Evolutionary conservation across 2,329 filamentous ascomycete genomes (phyloP).

Genomic region (Epichloe bromicola): DNA sequence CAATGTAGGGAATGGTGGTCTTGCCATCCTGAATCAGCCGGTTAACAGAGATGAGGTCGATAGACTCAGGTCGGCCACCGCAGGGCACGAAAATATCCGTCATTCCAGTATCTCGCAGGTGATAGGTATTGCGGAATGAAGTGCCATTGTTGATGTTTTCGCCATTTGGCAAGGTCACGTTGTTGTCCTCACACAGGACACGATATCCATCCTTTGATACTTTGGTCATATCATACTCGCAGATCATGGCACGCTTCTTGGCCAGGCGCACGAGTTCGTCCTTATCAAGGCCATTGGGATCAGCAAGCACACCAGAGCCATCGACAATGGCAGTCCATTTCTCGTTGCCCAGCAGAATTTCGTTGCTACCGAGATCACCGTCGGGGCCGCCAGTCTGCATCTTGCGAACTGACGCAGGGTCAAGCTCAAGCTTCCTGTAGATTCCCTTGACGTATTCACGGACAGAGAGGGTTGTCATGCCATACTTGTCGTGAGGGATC

Average conservation of each 20-base stretch:
- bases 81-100: conserved; percentile 93
- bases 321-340: conserved; percentile 95
- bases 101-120: conserved; percentile 62
- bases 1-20: conserved; percentile 78
- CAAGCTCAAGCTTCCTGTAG: conserved; percentile 88
- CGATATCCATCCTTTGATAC: conserved; percentile 82
- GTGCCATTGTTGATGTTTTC: conserved; percentile 86
- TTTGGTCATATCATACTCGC: conserved; percentile 71
- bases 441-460: conserved; percentile 94
- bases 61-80: conserved; percentile 90
- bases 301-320: conserved; percentile 85
- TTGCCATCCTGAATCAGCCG: conserved; percentile 88
- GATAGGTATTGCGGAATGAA: conserved; percentile 94
- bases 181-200: conserved; percentile 81
- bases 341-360: conserved; percentile 91
- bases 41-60: conserved; percentile 77
- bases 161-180: conserved; percentile 74
- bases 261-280: conserved; percentile 75
- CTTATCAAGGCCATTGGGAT: conserved; percentile 78
- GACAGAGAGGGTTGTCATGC: conserved; percentile 95
- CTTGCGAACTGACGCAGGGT: conserved; percentile 74
- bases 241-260: conserved; percentile 79
- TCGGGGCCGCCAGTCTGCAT: conserved; percentile 97
- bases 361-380: conserved; percentile 92
- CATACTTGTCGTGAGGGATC: conserved; percentile 86